A percentile compares a stretch with the other conserved stretches of the same genome.
Conservation (phyloP, 345 rosid genomes). For the Eucalyptus marginata region DNA sequence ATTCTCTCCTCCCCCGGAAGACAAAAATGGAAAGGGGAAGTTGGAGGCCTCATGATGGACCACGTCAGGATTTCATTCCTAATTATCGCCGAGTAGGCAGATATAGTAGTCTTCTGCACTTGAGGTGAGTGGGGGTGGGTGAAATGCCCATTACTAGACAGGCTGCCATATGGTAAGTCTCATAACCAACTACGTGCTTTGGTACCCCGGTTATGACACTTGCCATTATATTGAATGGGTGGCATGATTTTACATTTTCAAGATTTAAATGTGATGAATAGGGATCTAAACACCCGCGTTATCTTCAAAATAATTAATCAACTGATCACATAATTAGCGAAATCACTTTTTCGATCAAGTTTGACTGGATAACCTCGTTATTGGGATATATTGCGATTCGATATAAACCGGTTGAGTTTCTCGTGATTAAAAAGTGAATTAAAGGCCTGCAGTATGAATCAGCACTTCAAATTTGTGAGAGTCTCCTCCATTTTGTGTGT, state of each 20-base stretch:
- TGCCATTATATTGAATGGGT: too few species aligned
- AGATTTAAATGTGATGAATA: neutral
- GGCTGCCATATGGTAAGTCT: too few species aligned
- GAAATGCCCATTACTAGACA: accelerated
- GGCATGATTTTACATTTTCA: neutral
- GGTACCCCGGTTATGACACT: too few species aligned
- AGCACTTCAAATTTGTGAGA: neutral
- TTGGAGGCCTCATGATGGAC: accelerated
- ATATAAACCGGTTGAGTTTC: neutral
- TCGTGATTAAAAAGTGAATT: neutral
- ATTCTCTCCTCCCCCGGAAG: too few species aligned
- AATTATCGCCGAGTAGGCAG: accelerated
- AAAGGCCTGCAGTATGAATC: neutral
- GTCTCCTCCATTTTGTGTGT: neutral
- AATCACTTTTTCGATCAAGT: neutral
- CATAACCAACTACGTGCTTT: too few species aligned
- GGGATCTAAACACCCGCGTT: accelerated
- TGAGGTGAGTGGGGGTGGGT: too few species aligned
- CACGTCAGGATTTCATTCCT: too few species aligned
- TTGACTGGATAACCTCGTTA: neutral
- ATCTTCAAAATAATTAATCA: neutral
- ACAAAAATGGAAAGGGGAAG: too few species aligned
- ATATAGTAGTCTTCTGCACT: accelerated
- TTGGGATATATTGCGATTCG: neutral
- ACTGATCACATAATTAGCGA: accelerated